Conservation (phyloP, 305 asterid species). For the Withania somnifera region DNA sequence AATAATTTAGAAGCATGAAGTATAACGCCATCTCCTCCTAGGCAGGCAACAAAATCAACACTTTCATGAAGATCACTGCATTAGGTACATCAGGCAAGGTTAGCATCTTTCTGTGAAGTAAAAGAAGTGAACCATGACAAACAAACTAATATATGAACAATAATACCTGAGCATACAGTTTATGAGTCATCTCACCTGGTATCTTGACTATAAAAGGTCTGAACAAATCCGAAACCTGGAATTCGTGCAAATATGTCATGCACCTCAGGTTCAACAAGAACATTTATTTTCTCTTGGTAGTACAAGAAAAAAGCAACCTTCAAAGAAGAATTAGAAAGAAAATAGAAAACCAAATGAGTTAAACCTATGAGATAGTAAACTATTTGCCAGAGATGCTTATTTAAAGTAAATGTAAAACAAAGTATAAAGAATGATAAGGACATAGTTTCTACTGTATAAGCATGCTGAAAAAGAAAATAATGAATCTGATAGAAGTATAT, state of each 20-base stretch:
- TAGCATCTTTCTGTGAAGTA: conserved; percentile 1
- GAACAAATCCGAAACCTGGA: conserved; percentile 98
- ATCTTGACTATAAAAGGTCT: conserved; percentile 94
- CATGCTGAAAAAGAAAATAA: not conserved
- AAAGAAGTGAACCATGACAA: not conserved
- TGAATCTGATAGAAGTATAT: not conserved
- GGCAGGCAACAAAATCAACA: conserved; percentile 92
- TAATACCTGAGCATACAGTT: not conserved
- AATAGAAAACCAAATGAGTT: not conserved
- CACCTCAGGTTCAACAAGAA: conserved; percentile 96
- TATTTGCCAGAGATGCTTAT: not conserved
- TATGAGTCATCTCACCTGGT: conserved; percentile 56
- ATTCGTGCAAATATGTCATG: conserved; percentile 87
- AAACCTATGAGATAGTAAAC: not conserved
- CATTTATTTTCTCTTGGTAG: conserved; percentile 82
- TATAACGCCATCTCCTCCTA: conserved; percentile 99
- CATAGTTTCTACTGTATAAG: not conserved
- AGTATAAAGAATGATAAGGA: not conserved
- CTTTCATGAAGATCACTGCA: conserved; percentile 93
- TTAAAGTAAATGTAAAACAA: not conserved
- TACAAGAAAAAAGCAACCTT: conserved; percentile 90
- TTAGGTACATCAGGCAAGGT: conserved; percentile 15
- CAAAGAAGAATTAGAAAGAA: conserved; percentile 1
- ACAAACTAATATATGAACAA: not conserved
- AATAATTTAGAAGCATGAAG: conserved; percentile 94